Evolutionary conservation across 306 rosid species (phyloP).

Genomic region (Corylus avellana): DNA sequence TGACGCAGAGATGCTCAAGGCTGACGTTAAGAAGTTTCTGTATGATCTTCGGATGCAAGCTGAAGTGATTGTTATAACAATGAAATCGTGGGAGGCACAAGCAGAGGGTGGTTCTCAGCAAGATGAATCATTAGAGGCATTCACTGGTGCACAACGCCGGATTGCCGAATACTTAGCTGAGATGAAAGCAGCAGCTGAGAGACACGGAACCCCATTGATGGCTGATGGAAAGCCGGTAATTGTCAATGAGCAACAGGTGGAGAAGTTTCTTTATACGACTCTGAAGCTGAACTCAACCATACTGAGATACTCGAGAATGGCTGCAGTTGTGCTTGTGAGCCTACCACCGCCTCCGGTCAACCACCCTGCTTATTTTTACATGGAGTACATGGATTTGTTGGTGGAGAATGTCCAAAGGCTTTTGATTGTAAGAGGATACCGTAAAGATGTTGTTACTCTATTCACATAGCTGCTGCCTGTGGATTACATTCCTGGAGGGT

Average conservation of each 20-base stretch:
- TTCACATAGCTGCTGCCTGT: slow-evolving; percentile 63
- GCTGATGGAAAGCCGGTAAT: slow-evolving; percentile 83
- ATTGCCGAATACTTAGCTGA: slow-evolving; percentile 58
- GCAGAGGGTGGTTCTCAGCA: slow-evolving; percentile 60
- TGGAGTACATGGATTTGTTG: slow-evolving; percentile 99
- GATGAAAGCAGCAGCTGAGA: slow-evolving; percentile 62
- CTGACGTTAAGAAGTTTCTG: slow-evolving; percentile 91
- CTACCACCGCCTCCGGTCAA: slow-evolving; percentile 91
- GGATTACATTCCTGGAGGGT: slow-evolving; percentile 42
- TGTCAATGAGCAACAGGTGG: slow-evolving; percentile 87
- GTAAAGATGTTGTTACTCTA: slow-evolving; percentile 91
- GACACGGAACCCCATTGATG: slow-evolving; percentile 67
- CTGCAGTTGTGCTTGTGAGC: slow-evolving; percentile 93
- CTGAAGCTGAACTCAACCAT: slow-evolving; percentile 83
- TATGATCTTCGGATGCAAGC: slow-evolving; percentile 99
- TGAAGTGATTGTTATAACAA: slow-evolving; percentile 84
- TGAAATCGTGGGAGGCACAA: slow-evolving; percentile 81
- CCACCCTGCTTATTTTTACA: slow-evolving; percentile 89
- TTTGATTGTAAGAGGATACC: slow-evolving; percentile 94
- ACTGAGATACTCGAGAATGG: slow-evolving; percentile 95
- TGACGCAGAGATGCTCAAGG: slow-evolving; percentile 90
- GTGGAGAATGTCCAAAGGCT: slow-evolving; percentile 94
- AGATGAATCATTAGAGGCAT: slow-evolving; percentile 83
- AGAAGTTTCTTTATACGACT: slow-evolving; percentile 88
- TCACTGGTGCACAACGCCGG: slow-evolving; percentile 63